Evolutionary conservation across 2,329 filamentous ascomycete genomes (phyloP), one percentile per base, ranked within the genome.

Genomic region (Coleophoma cylindrospora): DNA sequence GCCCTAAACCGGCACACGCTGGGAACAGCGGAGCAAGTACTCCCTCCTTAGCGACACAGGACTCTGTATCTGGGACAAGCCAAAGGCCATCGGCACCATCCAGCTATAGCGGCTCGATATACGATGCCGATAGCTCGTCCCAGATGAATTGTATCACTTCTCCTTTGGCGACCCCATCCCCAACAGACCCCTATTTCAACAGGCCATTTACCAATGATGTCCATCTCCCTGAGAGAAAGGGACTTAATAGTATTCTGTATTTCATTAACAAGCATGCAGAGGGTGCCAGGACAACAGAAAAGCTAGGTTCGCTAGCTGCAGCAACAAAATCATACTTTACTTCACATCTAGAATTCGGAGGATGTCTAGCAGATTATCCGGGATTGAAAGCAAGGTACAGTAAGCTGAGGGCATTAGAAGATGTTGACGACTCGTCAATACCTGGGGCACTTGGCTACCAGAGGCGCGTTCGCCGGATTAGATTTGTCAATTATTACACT

Each of bases 401-500:
- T 21, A 79, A 70, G 40, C 70, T 96, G 22, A 79, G 88, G 48
- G 79, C 76, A 2, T 70, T 95, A 10, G 90, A 95, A 63, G 84
- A 88, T 61, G 72, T 83, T 4, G 79, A 88, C 50, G 81, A 86
- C 55, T 59, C 77, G 2, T 66, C 57, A 19, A 47, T 41, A 61
- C 45, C 55, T 59, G 41, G 48, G 55, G 43, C 57, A 15, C 27
- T 50, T 50, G 56, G 53, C 14, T 50, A 60, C 50, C 54, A 60
- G 47, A 47, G 50, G 41, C 45, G 40, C 55, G 70, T 71, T 2
- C 70, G 73, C 2, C 74, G 85, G 47, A 80, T 94, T 11, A 79
- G 90, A 14, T 96, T 96, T 61, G 76, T 89, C 50, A 96, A 96
- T 64, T 96, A 95, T 65, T 96, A 92, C 64, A 95, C 91, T 1